phyloP scores from a whole-genome alignment of 768 basidiomycete species.

The Hydnum rufescens region DNA sequence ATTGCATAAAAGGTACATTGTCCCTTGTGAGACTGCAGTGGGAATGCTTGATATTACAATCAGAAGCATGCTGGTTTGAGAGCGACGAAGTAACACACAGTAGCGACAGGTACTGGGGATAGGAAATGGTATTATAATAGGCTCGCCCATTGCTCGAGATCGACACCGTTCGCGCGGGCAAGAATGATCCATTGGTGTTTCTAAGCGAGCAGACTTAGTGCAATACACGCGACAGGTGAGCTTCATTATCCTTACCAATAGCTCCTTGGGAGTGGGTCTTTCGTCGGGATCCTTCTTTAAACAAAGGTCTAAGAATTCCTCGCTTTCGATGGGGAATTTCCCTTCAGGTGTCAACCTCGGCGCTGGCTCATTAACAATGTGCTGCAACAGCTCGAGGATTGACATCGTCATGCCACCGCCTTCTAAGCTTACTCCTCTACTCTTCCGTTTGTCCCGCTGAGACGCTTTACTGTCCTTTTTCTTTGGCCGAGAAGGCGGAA shows the following conservation, averaged over 20 bases:
- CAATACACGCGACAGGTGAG: neutral
- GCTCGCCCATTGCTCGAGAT: neutral
- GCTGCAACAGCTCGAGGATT: conserved; percentile 88
- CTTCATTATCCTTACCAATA: conserved; percentile 35
- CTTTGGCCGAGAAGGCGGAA: conserved; percentile 7
- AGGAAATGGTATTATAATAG: too few species aligned
- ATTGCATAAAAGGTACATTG: too few species aligned
- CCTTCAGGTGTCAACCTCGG: conserved; percentile 64
- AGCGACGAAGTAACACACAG: too few species aligned
- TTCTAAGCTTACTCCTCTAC: conserved; percentile 79
- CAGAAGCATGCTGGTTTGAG: too few species aligned
- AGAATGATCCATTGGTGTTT: neutral
- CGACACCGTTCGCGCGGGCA: neutral
- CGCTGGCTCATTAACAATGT: conserved; percentile 97
- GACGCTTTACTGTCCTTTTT: conserved; percentile 22
- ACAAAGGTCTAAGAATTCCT: conserved; percentile 77
- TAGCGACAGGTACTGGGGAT: too few species aligned
- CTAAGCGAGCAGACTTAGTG: neutral
- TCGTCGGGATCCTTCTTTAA: conserved; percentile 74
- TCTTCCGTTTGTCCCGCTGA: conserved; percentile 61
- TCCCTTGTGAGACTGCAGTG: too few species aligned
- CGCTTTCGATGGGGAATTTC: conserved; percentile 51
- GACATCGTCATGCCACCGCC: conserved; percentile 97
- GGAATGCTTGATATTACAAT: too few species aligned
- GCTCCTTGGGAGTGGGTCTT: conserved; percentile 72